Percentiles rank a stretch among this genome's conserved stretches.
Conservation (phyloP, 192 early-diverging fungal species). For the Backusella tarrabulga region DNA sequence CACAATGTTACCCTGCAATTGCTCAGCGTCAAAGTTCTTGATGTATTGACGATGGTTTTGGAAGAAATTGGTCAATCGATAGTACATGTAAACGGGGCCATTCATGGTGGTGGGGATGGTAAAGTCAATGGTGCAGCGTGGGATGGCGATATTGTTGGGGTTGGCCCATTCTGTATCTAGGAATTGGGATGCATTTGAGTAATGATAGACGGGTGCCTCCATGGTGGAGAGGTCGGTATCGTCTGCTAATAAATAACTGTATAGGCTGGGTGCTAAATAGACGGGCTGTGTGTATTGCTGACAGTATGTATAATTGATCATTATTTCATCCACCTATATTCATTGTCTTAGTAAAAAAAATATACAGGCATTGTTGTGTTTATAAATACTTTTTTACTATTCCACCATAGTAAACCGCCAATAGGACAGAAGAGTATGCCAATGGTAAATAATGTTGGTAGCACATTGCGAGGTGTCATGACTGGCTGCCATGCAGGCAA, state of each 20-base stretch:
- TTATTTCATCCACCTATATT: slow-evolving; percentile 44
- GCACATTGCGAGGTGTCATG: slow-evolving; percentile 90
- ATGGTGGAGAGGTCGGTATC: not conserved
- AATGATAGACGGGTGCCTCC: slow-evolving; percentile 22
- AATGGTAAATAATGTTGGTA: slow-evolving; percentile 92
- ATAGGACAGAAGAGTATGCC: slow-evolving; percentile 95
- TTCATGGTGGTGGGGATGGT: slow-evolving; percentile 66
- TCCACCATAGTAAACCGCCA: slow-evolving; percentile 84
- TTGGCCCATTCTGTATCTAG: slow-evolving; percentile 16
- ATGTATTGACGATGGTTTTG: slow-evolving; percentile 93
- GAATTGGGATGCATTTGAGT: slow-evolving; percentile 16
- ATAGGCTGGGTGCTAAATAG: slow-evolving; percentile 29
- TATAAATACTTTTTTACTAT: slow-evolving; percentile 40
- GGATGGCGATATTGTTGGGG: slow-evolving; percentile 21
- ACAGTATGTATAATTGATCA: slow-evolving; percentile 48
- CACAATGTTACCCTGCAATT: slow-evolving; percentile 62
- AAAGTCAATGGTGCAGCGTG: slow-evolving; percentile 65
- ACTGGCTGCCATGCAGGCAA: slow-evolving; percentile 98
- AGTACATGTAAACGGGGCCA: slow-evolving; percentile 87
- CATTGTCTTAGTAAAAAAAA: not conserved
- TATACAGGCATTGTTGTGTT: not conserved
- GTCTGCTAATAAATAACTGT: slow-evolving; percentile 3
- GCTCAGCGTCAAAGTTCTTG: slow-evolving; percentile 72
- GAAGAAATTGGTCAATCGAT: slow-evolving; percentile 93
- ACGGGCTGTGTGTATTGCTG: slow-evolving; percentile 10